Conservation (phyloP, 257 asterid species). For the Hygrophila difformis region DNA sequence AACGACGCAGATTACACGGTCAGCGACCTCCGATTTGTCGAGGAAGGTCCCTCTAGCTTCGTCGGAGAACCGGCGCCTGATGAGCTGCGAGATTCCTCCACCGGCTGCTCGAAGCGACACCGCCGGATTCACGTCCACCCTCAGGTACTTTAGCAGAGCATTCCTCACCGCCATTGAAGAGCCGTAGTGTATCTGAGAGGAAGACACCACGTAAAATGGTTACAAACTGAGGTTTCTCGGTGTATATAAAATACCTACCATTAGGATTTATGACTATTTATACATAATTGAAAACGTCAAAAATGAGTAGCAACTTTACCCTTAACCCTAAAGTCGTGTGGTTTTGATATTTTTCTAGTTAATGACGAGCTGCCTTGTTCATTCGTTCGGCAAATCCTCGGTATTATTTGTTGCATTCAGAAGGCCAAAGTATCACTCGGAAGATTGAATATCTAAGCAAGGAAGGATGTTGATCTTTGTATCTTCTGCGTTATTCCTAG, state of each 20-base stretch:
- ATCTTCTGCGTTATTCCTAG: conserved; percentile 23
- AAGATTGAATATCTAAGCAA: conserved; percentile 3
- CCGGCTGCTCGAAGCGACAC: conserved; percentile 16
- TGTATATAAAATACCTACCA: too few species aligned
- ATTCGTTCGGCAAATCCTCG: not conserved
- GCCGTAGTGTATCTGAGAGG: not conserved
- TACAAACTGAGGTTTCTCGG: too few species aligned
- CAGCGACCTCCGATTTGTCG: conserved; percentile 75
- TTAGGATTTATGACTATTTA: too few species aligned
- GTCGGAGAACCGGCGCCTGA: conserved; percentile 53
- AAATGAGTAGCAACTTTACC: not conserved
- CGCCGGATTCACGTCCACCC: conserved; percentile 34
- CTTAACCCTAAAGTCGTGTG: too few species aligned
- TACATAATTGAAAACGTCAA: too few species aligned
- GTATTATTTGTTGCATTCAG: not conserved
- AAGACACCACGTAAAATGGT: not conserved
- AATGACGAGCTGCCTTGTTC: too few species aligned
- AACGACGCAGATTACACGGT: conserved; percentile 62
- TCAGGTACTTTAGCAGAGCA: conserved; percentile 55
- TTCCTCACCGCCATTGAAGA: conserved; percentile 57
- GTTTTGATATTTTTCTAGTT: too few species aligned
- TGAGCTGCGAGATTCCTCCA: conserved; percentile 31
- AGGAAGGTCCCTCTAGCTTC: conserved; percentile 73
- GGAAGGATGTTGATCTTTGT: conserved; percentile 32
- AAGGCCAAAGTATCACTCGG: not conserved